Conservation (phyloP, 1,284 basidiomycete genomes). For the Xerocomus minutiporus region DNA sequence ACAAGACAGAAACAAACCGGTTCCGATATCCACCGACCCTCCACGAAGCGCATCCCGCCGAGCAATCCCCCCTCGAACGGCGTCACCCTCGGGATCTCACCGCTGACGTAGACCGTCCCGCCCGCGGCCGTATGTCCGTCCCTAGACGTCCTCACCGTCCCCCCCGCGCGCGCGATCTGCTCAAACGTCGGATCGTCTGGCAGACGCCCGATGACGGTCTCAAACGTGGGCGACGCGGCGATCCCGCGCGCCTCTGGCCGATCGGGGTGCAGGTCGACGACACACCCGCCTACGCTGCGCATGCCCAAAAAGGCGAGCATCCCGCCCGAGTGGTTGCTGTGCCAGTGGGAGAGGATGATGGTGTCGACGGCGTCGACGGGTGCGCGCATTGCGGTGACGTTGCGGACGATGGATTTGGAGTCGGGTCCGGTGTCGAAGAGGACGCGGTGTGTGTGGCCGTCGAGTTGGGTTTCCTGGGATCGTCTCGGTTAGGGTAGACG, state of each 20-base stretch:
- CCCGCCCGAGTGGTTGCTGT: constrained; percentile 77
- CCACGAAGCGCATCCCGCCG: constrained; percentile 64
- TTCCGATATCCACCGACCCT: constrained; percentile 56
- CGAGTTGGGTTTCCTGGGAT: constrained; percentile 50
- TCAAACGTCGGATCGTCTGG: constrained; percentile 69
- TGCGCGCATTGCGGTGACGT: constrained; percentile 57
- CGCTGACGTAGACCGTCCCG: constrained; percentile 67
- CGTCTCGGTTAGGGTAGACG: too few relatives aligned
- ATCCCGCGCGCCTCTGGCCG: constrained; percentile 73
- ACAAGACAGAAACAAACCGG: constrained; percentile 39
- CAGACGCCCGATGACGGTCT: constrained; percentile 55
- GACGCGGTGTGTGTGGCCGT: constrained; percentile 46
- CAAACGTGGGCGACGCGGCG: constrained; percentile 53
- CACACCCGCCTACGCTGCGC: constrained; percentile 37
- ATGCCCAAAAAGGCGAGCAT: constrained; percentile 57
- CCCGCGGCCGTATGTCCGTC: constrained; percentile 62
- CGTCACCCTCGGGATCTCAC: constrained; percentile 70
- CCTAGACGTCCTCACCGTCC: constrained; percentile 48
- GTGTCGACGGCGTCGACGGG: constrained; percentile 54
- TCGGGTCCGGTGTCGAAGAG: constrained; percentile 84
- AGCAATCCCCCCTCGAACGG: constrained; percentile 64
- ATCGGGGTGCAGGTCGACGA: constrained; percentile 71
- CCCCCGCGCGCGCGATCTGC: constrained; percentile 55
- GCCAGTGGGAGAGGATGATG: constrained; percentile 78
- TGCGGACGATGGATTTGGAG: constrained; percentile 63